Base-by-base conservation (phyloP, 805 yeast genomes). In the Wickerhamiella sorbophila region DNA sequence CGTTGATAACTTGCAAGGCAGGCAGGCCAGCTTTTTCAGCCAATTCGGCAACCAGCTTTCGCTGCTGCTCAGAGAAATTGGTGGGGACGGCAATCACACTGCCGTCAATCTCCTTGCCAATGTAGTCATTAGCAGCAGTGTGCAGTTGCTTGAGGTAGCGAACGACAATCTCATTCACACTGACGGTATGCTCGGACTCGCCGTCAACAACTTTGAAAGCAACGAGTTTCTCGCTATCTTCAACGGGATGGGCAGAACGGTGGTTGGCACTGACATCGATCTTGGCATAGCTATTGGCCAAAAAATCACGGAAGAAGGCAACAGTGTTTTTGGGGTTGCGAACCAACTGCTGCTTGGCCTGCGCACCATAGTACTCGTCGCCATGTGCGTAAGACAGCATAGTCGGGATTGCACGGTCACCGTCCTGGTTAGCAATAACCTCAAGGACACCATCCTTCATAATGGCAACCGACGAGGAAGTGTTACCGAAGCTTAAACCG, bases 361-460 rank as follows among this genome's bases (percentile, higher is more conserved):
- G 97, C 45, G 85, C 80, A 47, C 98, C 98, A 60, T 91, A 96
- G 67, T 84, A 91, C 68, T 91, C 97, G 61, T 91, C 97, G 43
- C 72, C 79, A 47, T 93, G 95, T 45, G 86, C 86, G 61, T 87
- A 91, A 16, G 96, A 77, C 47, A 91, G 71, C 45, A 82, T 81
- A 22, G 97, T 81, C 48, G 97, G 94, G 60, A 91, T 91, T 46
- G 88, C 74, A 69, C 97, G 84, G 67, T 91, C 97, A 63, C 98
- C 98, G 59, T 91, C 98, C 52, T 93, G 95, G 75, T 91, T 88
- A 52, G 98, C 98, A 62, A 91, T 88, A 52, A 91, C 94, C 59
- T 91, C 96, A 49, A 85, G 91, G 61, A 80, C 82, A 48, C 95
- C 96, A 57, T 88, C 96, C 51, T 68, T 63, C 48, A 72, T 66